These are phyloP conservation scores for Lentinula aciculospora DNA, from an alignment of 768 basidiomycete genomes.

Conservation along the genomic window DNA sequence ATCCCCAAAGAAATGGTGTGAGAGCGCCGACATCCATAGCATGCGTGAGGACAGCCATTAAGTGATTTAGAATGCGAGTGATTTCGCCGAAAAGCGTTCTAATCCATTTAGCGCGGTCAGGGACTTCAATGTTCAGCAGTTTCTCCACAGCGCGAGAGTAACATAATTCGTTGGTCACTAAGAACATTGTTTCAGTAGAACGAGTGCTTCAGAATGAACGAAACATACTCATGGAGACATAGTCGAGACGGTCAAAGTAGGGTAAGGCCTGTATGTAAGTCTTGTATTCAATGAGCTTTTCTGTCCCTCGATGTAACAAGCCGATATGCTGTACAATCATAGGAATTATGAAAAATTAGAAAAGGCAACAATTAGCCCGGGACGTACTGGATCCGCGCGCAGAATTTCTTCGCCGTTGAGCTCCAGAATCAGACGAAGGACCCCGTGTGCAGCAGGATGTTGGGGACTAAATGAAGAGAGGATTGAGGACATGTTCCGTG, in stretches of 20 bases:
- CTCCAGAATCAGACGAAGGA: conserved; percentile 94
- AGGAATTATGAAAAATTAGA: conserved; percentile 4
- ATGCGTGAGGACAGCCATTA: conserved; percentile 96
- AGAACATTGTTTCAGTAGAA: conserved; percentile 7
- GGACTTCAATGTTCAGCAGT: conserved; percentile 93
- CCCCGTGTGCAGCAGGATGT: conserved; percentile 98
- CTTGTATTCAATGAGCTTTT: conserved; percentile 99
- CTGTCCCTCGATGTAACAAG: conserved; percentile 93
- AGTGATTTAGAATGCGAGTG: conserved; percentile 91
- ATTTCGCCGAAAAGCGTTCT: conserved; percentile 96
- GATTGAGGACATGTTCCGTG: not conserved
- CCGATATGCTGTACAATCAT: conserved; percentile 70
- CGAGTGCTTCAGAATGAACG: not conserved
- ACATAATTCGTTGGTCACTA: conserved; percentile 98
- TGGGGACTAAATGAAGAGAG: conserved; percentile 63
- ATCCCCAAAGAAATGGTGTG: conserved; percentile 99
- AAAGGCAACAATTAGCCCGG: not conserved
- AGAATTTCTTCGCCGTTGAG: conserved; percentile 95
- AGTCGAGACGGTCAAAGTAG: conserved; percentile 98
- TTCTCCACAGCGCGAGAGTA: conserved; percentile 98
- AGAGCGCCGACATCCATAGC: conserved; percentile 97
- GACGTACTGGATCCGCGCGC: conserved; percentile 73
- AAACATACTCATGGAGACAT: conserved; percentile 96
- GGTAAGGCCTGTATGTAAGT: conserved; percentile 96
- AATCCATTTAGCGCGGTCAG: conserved; percentile 97